Conservation (phyloP, 2,329 filamentous ascomycete genomes). For the Bipolaris oryzae region DNA sequence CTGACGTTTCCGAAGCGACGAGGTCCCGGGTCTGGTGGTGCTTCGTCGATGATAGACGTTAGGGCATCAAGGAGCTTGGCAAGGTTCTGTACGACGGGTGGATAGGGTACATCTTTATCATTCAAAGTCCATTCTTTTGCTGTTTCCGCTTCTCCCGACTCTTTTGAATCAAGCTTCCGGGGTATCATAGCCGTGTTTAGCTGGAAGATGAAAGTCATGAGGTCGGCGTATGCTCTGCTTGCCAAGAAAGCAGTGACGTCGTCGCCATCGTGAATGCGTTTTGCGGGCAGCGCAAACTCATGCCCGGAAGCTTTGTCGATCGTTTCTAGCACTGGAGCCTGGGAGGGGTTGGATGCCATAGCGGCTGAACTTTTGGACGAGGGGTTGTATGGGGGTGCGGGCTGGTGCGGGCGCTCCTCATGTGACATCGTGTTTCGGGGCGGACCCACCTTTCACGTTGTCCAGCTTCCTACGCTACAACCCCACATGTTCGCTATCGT, state of each 20-base stretch:
- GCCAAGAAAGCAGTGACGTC: slow-evolving; percentile 82
- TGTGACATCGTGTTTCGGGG: slow-evolving; percentile 29
- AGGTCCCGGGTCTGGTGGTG: slow-evolving; percentile 83
- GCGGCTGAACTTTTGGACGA: slow-evolving; percentile 15
- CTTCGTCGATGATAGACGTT: slow-evolving; percentile 72
- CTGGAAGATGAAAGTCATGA: slow-evolving; percentile 86
- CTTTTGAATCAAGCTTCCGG: slow-evolving; percentile 54
- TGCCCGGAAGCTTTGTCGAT: slow-evolving; percentile 31
- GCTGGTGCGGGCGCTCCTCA: slow-evolving; percentile 13
- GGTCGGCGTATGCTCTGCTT: slow-evolving; percentile 83
- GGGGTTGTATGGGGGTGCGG: slow-evolving; percentile 3
- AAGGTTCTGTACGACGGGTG: slow-evolving; percentile 67
- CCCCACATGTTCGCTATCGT: slow-evolving; percentile 11
- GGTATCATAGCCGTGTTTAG: slow-evolving; percentile 88
- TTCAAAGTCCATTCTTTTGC: slow-evolving; percentile 60
- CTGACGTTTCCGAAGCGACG: slow-evolving; percentile 90
- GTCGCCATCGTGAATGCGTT: slow-evolving; percentile 81
- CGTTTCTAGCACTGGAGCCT: slow-evolving; percentile 27
- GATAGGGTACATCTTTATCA: slow-evolving; percentile 53
- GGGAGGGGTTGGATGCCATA: slow-evolving; percentile 30
- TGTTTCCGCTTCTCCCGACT: slow-evolving; percentile 41
- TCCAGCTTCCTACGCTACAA: slow-evolving; percentile 1
- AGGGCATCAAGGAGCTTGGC: slow-evolving; percentile 70
- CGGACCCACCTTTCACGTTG: slow-evolving; percentile 10
- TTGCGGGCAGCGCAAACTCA: slow-evolving; percentile 70